phyloP scores from a whole-genome alignment of 139 green algal species.

The Auxenochlorella pyrenoidosa region DNA sequence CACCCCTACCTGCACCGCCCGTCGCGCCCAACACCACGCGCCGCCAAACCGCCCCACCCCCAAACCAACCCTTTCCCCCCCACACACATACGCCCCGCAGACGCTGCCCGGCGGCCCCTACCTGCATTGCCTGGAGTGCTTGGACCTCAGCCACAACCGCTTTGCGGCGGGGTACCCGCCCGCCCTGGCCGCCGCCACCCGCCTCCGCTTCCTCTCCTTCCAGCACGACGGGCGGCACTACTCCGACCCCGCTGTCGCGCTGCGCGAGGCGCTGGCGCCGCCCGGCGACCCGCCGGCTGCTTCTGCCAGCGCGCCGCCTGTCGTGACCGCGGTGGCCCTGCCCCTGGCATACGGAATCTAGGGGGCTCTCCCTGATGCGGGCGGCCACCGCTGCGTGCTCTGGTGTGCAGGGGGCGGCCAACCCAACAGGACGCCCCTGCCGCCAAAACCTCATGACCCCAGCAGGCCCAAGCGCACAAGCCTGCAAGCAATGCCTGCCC shows the following conservation, averaged over 20 bases:
- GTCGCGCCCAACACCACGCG: background rate
- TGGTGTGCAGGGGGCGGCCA: background rate
- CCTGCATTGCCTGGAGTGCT: background rate
- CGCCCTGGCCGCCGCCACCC: slow-evolving; percentile 2
- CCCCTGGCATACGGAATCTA: background rate
- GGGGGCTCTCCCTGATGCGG: background rate
- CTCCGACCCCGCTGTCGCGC: background rate
- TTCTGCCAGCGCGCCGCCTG: background rate
- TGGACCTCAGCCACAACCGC: slow-evolving; percentile 18
- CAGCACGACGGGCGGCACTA: slow-evolving; percentile 11
- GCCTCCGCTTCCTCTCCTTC: background rate
- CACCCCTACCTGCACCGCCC: background rate
- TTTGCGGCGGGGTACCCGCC: background rate
- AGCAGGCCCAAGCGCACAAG: too few species aligned
- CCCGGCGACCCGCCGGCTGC: background rate
- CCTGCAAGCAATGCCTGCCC: too few species aligned
- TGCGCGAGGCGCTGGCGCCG: background rate
- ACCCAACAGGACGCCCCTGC: background rate
- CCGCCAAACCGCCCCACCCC: too few species aligned
- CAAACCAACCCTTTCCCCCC: too few species aligned
- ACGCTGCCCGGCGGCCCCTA: slow-evolving; percentile 3
- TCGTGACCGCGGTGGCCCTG: background rate
- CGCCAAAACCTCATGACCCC: background rate
- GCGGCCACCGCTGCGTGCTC: background rate
- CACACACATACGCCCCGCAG: background rate